Evolutionary conservation across 2,329 filamentous ascomycete genomes (phyloP).

Genomic region (Hypoxylon sp.): DNA sequence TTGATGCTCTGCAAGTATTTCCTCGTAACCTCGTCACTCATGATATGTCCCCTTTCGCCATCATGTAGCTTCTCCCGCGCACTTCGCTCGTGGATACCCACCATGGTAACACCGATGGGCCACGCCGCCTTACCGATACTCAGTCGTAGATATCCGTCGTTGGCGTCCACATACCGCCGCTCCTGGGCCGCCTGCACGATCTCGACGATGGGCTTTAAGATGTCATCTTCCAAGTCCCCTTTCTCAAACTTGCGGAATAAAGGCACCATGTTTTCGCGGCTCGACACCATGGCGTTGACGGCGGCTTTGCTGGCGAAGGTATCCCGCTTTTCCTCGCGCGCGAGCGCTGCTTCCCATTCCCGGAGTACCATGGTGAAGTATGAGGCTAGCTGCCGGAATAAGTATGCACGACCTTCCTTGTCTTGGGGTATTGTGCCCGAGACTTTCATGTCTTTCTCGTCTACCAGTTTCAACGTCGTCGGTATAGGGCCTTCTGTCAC

Average conservation of each 20-base stretch:
- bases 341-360: constrained; percentile 87
- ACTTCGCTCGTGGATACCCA: constrained; percentile 97
- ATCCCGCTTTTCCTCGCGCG: constrained; percentile 68
- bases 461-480: constrained; percentile 83
- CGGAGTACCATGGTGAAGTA: constrained; percentile 97
- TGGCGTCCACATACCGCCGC: constrained; percentile 93
- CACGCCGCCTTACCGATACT: constrained; percentile 98
- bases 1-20: constrained; percentile 99
- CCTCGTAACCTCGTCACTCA: constrained; percentile 95
- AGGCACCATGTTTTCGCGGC: constrained; percentile 88
- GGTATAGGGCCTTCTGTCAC: constrained; percentile 85
- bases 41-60: constrained; percentile 90
- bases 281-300: constrained; percentile 87
- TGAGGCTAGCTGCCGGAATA: constrained; percentile 90
- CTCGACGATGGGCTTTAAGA: constrained; percentile 87
- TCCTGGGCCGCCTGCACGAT: constrained; percentile 94
- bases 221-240: constrained; percentile 81
- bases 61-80: constrained; percentile 96
- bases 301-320: constrained; percentile 87
- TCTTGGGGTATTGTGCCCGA: constrained; percentile 73
- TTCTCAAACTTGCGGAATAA: constrained; percentile 92
- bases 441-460: constrained; percentile 92
- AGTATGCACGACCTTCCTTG: constrained; percentile 74
- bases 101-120: constrained; percentile 99
- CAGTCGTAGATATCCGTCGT: constrained; percentile 91